A percentile compares a stretch with the other conserved stretches of the same genome.
Evolutionary conservation across 768 basidiomycete species (phyloP).

Genomic region (Paxillus rubicundulus): DNA sequence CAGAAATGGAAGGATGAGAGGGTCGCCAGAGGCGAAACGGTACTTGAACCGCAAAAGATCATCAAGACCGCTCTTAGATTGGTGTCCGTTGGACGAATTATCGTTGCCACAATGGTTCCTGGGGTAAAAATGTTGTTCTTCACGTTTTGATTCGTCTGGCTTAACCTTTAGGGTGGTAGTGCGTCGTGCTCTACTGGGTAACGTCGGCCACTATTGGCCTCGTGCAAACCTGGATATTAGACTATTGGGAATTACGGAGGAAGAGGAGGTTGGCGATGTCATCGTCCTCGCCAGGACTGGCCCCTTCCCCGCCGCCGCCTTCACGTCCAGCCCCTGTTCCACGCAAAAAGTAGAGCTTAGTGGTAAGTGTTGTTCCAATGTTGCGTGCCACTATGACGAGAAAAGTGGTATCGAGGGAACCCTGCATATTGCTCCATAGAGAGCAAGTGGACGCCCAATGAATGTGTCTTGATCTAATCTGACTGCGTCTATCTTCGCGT

Average conservation of each 20-base stretch:
- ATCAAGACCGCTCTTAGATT: constrained; percentile 55
- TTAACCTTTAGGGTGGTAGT: constrained; percentile 31
- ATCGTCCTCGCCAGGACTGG: background rate
- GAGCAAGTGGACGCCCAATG: constrained; percentile 51
- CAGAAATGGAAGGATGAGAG: constrained; percentile 47
- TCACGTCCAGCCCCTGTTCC: background rate
- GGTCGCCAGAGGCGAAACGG: constrained; percentile 41
- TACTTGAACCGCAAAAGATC: constrained; percentile 46
- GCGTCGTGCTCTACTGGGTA: constrained; percentile 73
- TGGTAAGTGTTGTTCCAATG: constrained; percentile 14
- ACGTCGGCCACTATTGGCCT: constrained; percentile 74
- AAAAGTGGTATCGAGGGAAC: constrained; percentile 75
- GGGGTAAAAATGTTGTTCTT: constrained; percentile 47
- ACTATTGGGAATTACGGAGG: constrained; percentile 55
- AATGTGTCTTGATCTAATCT: constrained; percentile 91
- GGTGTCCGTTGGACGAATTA: constrained; percentile 63
- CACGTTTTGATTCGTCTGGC: background rate
- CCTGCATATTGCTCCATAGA: constrained; percentile 30
- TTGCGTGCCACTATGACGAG: constrained; percentile 50
- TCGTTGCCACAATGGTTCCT: constrained; percentile 65
- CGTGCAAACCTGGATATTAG: constrained; percentile 70
- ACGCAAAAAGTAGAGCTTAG: constrained; percentile 15
- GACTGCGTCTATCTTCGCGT: constrained; percentile 37
- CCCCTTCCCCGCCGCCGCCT: background rate
- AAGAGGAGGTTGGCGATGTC: constrained; percentile 19